These are phyloP conservation scores for Heterobasidion irregulare DNA, from an alignment of 1,284 basidiomycete species.

Conservation along the genomic window DNA sequence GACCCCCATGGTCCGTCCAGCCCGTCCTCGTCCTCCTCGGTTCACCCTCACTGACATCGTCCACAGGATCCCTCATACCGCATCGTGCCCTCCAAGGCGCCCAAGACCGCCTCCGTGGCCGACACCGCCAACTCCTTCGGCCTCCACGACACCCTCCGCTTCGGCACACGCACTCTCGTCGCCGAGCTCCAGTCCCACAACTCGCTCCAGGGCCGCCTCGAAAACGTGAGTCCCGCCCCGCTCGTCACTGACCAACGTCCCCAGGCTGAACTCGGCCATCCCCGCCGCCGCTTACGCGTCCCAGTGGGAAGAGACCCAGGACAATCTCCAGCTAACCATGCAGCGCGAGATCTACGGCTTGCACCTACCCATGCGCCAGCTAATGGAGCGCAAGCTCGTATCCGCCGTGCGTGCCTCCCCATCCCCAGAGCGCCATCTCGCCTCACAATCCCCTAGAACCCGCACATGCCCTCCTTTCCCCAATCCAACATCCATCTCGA, in stretches of 20 bases:
- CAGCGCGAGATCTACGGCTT: conserved; percentile 83
- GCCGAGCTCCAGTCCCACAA: conserved; percentile 54
- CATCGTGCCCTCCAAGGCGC: conserved; percentile 49
- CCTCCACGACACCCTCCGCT: conserved; percentile 70
- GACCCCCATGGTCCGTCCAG: conserved; percentile 10
- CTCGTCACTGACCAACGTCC: neutral
- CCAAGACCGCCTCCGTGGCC: conserved; percentile 58
- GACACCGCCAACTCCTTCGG: conserved; percentile 67
- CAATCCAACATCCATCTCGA: conserved; percentile 82
- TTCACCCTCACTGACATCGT: neutral
- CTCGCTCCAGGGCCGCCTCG: conserved; percentile 53
- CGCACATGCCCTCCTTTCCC: conserved; percentile 53
- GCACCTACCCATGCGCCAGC: conserved; percentile 78
- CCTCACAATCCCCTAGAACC: conserved; percentile 31
- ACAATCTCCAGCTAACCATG: conserved; percentile 79
- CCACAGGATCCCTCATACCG: conserved; percentile 55
- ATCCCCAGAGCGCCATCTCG: neutral
- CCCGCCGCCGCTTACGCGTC: conserved; percentile 5
- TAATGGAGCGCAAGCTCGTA: conserved; percentile 94
- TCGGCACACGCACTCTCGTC: conserved; percentile 70
- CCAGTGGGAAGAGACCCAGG: conserved; percentile 92
- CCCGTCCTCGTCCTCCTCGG: neutral
- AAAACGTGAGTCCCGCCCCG: conserved; percentile 43
- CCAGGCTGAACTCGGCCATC: neutral
- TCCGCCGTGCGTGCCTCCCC: conserved; percentile 44